Evolutionary conservation across 495 filamentous ascomycete species (phyloP), one percentile per base, ranked within the genome.

Genomic region (Podospora comata): DNA sequence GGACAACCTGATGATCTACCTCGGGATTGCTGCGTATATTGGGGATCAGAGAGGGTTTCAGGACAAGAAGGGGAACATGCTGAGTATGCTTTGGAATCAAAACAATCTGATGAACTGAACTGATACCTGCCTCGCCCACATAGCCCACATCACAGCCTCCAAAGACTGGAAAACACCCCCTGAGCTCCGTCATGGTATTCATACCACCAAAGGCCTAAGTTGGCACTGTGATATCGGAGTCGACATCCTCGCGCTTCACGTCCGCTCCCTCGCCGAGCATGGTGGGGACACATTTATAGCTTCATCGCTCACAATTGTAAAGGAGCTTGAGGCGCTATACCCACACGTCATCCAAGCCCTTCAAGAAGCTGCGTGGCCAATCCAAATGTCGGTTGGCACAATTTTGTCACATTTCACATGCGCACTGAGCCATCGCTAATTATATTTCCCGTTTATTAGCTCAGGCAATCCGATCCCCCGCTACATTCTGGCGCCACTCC

Each of bases 21-120:
- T 86, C 20, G 85, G 80, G 4, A 70, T 86, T 34, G 77, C 83
- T 3, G 82, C 79, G 68, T 82, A 87, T 64, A 77, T 87, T 23
- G 85, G 79, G 13, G 78, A 81, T 32, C 68, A 78, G 27, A 74
- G 85, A 63, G 86, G 85, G 2, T 27, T 83, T 4, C 85, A 87
- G 63, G 82, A 81, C 66, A 70, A 74, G 5, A 75, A 78, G 62
- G 84, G 84, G 6, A 76, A 77, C 19, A 80, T 84, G 74, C 28
- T 86, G 23, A 78, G 84, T 85, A 73, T 65, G 80, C 65, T 13
- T 57, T 44, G 15, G 20, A 1, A 13, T 2, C 39, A 9, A 27
- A 18, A 7, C 5, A 19, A 5, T 18, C 20, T 3, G 30, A 32
- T 58, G 58, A 55, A 62, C 60, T 65, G 4, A 27, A 6, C 18